These are phyloP conservation scores for Knoxdaviesia capensis DNA, from an alignment of 2,329 filamentous ascomycete genomes.

Conservation along the genomic window DNA sequence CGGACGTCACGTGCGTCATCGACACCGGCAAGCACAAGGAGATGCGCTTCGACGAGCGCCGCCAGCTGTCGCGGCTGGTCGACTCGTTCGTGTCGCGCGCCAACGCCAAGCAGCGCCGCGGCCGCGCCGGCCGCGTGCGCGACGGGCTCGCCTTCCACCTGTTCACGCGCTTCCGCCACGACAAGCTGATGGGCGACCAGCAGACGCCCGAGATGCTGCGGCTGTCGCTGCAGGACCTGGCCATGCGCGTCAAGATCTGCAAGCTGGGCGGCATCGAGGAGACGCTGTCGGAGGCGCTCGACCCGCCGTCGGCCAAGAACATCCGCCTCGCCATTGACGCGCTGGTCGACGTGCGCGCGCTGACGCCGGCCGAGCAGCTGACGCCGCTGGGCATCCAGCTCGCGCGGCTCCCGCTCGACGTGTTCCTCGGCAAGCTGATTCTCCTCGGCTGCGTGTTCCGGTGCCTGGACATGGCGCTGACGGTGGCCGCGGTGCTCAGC, in stretches of 20 bases:
- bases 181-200: constrained; percentile 68
- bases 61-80: constrained; percentile 75
- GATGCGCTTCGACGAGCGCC: constrained; percentile 87
- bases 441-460: constrained; percentile 72
- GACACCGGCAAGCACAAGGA: constrained; percentile 95
- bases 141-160: constrained; percentile 90
- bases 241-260: constrained; percentile 93
- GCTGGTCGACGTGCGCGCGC: constrained; percentile 75
- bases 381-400: constrained; percentile 75
- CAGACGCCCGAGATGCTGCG: constrained; percentile 95
- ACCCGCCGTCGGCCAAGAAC: constrained; percentile 79
- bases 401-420: constrained; percentile 75
- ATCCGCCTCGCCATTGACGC: constrained; percentile 85
- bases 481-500: constrained; percentile 78
- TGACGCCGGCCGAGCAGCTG: constrained; percentile 63
- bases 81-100: constrained; percentile 91
- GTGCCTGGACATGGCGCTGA: constrained; percentile 80
- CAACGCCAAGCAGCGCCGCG: constrained; percentile 86
- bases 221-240: constrained; percentile 80
- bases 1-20: constrained; percentile 90
- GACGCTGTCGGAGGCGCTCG: constrained; percentile 69
- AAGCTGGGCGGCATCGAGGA: constrained; percentile 86
- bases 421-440: constrained; percentile 86
- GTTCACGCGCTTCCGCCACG: constrained; percentile 78
- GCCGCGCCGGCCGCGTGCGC: constrained; percentile 87